These are phyloP conservation scores for Metschnikowia drakensbergensis DNA, from an alignment of 805 yeast genomes.

Conservation along the genomic window DNA sequence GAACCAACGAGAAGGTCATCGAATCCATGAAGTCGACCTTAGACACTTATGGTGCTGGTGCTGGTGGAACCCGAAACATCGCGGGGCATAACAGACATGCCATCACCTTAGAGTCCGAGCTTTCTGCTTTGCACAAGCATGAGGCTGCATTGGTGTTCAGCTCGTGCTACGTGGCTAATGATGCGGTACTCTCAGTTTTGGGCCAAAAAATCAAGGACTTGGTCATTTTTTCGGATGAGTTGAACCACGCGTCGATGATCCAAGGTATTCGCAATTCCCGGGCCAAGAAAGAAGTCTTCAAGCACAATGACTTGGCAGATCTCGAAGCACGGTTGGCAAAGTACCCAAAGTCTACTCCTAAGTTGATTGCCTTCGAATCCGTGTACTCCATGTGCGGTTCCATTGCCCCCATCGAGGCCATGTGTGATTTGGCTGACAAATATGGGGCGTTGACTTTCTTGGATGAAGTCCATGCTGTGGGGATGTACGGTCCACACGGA, in stretches of 20 bases:
- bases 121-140: conserved; percentile 89
- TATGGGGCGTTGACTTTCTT: conserved; percentile 95
- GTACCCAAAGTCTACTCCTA: conserved; percentile 86
- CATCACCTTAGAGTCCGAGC: conserved; percentile 76
- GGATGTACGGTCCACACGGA: conserved; percentile 98
- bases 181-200: conserved; percentile 83
- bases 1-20: conserved; percentile 70
- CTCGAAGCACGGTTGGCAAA: conserved; percentile 72
- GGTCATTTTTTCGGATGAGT: conserved; percentile 87
- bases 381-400: conserved; percentile 99
- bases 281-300: conserved; percentile 82
- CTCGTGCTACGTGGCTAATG: conserved; percentile 96
- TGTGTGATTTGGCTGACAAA: conserved; percentile 94
- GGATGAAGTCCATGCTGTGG: conserved; percentile 99
- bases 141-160: conserved; percentile 94
- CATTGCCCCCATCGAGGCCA: conserved; percentile 85
- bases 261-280: conserved; percentile 90
- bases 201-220: conserved; percentile 89
- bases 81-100: conserved; percentile 96
- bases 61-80: conserved; percentile 98
- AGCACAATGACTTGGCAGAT: conserved; percentile 83
- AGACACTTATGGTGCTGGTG: conserved; percentile 93
- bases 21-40: conserved; percentile 74
- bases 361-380: conserved; percentile 93
- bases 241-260: conserved; percentile 98